Evolutionary conservation across 2,329 filamentous ascomycete species (phyloP), one percentile per base, ranked within the genome.

Genomic region (Periconia macrospinosa): DNA sequence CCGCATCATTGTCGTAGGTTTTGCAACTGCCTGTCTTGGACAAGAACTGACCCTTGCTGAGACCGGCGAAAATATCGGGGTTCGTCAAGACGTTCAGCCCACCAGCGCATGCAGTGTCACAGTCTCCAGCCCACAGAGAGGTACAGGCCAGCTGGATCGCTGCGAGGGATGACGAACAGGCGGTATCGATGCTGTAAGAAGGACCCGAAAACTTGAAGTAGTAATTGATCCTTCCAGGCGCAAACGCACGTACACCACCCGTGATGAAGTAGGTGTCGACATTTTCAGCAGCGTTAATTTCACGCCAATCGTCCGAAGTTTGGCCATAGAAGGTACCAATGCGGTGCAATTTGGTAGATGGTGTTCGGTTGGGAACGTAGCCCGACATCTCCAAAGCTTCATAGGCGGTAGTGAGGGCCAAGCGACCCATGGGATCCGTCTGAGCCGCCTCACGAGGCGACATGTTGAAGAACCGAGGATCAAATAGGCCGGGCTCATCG

Each of bases 381-480:
- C 90, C 90, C 30, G 87, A 86, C 85, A 90, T 90, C 70, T 94
- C 90, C 45, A 94, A 79, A 0, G 90, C 90, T 67, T 93, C 90
- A 63, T 91, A 93, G 0, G 89, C 89, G 2, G 89, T 91, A 9
- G 87, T 84, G 19, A 94, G 76, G 2, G 88, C 87, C 60, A 92
- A 80, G 62, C 90, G 83, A 70, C 91, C 89, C 83, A 91, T 91
- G 0, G 90, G 90, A 69, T 93, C 90, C 1, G 88, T 91, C 68
- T 92, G 88, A 48, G 85, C 83, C 27, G 90, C 90, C 74, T 93
- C 89, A 62, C 88, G 84, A 6, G 89, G 89, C 35, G 89, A 92
- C 86, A 93, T 92, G 74, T 91, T 91, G 82, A 93, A 93, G 76
- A 93, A 92, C 1, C 87, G 81, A n/a, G 88, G 86, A 63, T 93